Evolutionary conservation across 2,329 filamentous ascomycete genomes (phyloP), one percentile per base, ranked within the genome.

Genomic region (Epichloe aotearoae): DNA sequence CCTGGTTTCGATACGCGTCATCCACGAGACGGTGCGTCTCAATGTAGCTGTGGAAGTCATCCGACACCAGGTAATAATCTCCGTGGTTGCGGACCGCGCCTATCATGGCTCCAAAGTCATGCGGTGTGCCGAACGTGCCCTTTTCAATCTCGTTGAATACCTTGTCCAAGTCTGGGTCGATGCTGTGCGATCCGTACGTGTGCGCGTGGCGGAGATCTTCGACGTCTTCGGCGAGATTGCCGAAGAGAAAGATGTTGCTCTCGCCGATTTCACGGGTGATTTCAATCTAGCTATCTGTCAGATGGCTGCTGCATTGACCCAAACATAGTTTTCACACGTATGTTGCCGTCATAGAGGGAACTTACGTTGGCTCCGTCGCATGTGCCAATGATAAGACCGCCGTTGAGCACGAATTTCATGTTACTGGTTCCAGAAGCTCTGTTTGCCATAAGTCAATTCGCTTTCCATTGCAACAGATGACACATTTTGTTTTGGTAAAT

Each of bases 321-420:
- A 11, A 15, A 19, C 8, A 15, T 11, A 12, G 34, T 5, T 46
- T 15, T 20, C 15, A 6, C 12, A 46, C 14, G 17, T 14, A 15
- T 20, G 30, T 34, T 17, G 11, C 7, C n/a, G 6, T n/a, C 36
- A 4, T 19, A 15, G 14, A 11, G n/a, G 7, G 36, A 20, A 74
- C 84, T 76, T 76, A 93, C 88, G 64, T 98, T 98, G 56, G 93
- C 93, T 64, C 93, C 93, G 62, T 98, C 93, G 65, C 91, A 96
- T 19, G 93, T 98, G 60, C 93, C 93, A 59, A 98, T 98, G 62
- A 98, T 95, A 54, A 98, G 75, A 56, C 93, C 93, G 56, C 93
- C 93, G 62, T 97, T 98, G 62, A 98, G 77, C 14, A 96, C 93
- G 67, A 98, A 98, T 70, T 98, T 98, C 93, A 98, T 98, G 80